Conservation (phyloP, 257 asterid genomes). For the Solanum gandarillasii region DNA sequence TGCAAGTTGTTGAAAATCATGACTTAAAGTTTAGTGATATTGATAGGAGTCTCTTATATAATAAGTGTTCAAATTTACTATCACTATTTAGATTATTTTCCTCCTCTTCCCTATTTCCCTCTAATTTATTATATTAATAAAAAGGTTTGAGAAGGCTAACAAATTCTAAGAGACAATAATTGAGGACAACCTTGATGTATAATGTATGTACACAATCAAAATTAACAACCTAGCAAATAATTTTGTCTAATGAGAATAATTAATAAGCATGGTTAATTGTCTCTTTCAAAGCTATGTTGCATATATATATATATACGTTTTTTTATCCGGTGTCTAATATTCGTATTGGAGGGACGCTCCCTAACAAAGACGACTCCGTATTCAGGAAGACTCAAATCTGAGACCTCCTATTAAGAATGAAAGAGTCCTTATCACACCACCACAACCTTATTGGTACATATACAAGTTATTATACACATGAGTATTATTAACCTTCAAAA, state of each 20-base stretch:
- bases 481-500: background rate
- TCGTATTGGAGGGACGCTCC: rapidly evolving
- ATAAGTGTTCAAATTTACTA: background rate
- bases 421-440: too few species aligned
- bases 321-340: rapidly evolving
- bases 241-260: background rate
- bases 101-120: background rate
- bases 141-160: background rate
- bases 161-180: background rate
- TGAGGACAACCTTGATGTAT: background rate
- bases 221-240: background rate
- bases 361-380: too few species aligned
- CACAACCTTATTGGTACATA: too few species aligned
- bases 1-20: background rate
- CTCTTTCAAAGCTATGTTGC: background rate
- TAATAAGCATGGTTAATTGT: background rate
- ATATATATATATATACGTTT: background rate
- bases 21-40: background rate
- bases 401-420: too few species aligned
- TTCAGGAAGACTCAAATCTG: rapidly evolving
- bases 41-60: background rate
- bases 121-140: background rate
- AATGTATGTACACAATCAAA: background rate
- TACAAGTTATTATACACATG: background rate
- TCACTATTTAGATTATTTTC: background rate